Conservation (phyloP, 805 yeast genomes). For the Lipomyces mesembrius region DNA sequence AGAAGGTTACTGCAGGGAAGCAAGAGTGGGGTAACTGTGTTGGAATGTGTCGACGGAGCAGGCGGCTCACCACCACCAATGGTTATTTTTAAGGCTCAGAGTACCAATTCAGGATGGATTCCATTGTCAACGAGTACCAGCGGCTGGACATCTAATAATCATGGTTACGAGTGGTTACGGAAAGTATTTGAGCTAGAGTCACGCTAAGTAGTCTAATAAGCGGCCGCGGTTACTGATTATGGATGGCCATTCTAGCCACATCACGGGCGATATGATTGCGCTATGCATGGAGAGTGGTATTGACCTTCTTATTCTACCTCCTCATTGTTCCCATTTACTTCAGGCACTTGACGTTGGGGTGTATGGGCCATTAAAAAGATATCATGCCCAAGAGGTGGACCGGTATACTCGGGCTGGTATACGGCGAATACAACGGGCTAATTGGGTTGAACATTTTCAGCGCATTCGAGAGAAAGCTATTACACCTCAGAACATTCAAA, state of each 20-base stretch:
- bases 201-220: neutral
- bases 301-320: slow-evolving; percentile 3
- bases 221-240: slow-evolving; percentile 1
- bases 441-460: neutral
- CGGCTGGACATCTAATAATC: slow-evolving; percentile 7
- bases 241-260: slow-evolving; percentile 7
- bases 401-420: neutral
- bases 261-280: slow-evolving; percentile 8
- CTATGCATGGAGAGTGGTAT: neutral
- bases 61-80: neutral
- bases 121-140: slow-evolving; percentile 6
- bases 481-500: neutral
- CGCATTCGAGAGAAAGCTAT: slow-evolving; percentile 7
- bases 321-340: slow-evolving; percentile 3
- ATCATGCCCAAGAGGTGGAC: slow-evolving; percentile 1
- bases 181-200: slow-evolving; percentile 6
- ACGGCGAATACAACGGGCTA: neutral
- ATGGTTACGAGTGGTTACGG: slow-evolving; percentile 5
- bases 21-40: slow-evolving; percentile 6
- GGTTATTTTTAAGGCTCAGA: slow-evolving; percentile 4
- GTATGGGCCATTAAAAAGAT: slow-evolving; percentile 6
- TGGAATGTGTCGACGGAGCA: slow-evolving; percentile 7
- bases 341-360: slow-evolving; percentile 6
- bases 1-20: slow-evolving; percentile 3
- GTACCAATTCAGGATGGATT: neutral